Evolutionary conservation across 140 eudicot species (phyloP), one percentile per base, ranked within the genome.

Genomic region (Stevia rebaudiana): DNA sequence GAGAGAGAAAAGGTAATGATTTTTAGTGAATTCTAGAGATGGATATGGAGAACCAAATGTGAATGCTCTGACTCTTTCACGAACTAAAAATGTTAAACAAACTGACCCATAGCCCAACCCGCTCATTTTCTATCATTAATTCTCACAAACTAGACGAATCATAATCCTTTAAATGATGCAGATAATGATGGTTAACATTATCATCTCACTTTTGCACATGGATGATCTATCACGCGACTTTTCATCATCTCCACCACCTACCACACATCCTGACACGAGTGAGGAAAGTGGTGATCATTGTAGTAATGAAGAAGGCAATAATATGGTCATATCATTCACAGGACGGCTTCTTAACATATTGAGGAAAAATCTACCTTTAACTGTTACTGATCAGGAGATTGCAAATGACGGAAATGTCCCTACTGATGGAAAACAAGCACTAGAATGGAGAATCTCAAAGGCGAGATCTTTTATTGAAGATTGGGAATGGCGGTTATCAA

Each of bases 401-500:
- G 52, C 78, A 37, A 41, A 57, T 53, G 82, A 77, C 41, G 84
- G 72, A 49, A 79, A 74, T 69, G 66, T 69, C 15, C 80, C 89
- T 52, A 64, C 63, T 73, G 89, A 78, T 69, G 88, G 80, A 31
- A 77, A 69, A 76, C 84, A 78, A 78, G 98, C 92, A 59, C 61
- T 92, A 55, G 96, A 85, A 69, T 92, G 98, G 98, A 83, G 89
- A 85, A 81, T 86, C 60, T 70, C 80, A 69, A 86, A 74, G 57
- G 96, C 95, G 40, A 85, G 69, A 72, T 82, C 84, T 63, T 85
- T 83, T 53, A 80, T 88, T 81, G 96, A 88, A 74, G 98, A 92
- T 78, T 92, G 98, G 98, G 95, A 92, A 74, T 92, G 98, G 98
- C 98, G 98, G 15, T 82, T 92, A 80, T 92, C 98, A 57, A 84